Conservation (phyloP, 352 stramenopile genomes). For the Phytophthora uliginosa region DNA sequence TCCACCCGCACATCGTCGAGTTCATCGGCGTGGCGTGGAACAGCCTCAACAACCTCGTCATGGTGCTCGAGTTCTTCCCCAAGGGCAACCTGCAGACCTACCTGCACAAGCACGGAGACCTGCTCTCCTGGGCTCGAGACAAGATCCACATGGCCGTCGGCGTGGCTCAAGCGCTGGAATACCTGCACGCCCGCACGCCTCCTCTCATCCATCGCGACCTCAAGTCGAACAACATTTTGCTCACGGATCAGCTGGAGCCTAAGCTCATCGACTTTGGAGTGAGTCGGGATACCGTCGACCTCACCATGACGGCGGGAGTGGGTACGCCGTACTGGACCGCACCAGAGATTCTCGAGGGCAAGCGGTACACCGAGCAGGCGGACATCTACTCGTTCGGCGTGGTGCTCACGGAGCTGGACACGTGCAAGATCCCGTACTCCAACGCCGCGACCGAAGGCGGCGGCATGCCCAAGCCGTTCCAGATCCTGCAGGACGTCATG, state of each 20-base stretch:
- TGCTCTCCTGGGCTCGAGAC: conserved; percentile 44
- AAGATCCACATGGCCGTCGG: conserved; percentile 63
- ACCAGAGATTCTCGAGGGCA: conserved; percentile 71
- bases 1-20: conserved; percentile 60
- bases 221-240: conserved; percentile 74
- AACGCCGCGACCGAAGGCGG: conserved; percentile 28
- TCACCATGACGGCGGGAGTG: conserved; percentile 67
- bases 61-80: conserved; percentile 50
- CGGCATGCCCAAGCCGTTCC: conserved; percentile 40
- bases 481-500: conserved; percentile 58
- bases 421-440: conserved; percentile 41
- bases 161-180: conserved; percentile 41
- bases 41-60: conserved; percentile 41
- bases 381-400: conserved; percentile 84
- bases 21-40: conserved; percentile 72
- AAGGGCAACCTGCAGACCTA: conserved; percentile 28
- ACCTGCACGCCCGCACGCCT: conserved; percentile 33
- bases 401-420: conserved; percentile 58
- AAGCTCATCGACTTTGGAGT: conserved; percentile 90
- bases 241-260: conserved; percentile 71
- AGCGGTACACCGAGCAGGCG: conserved; percentile 65
- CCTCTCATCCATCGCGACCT: conserved; percentile 48
- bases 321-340: conserved; percentile 89
- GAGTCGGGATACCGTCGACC: conserved; percentile 35
- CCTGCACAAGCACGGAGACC: conserved; percentile 29